Percentiles rank a stretch among this genome's conserved stretches.
Evolutionary conservation across 345 rosid genomes (phyloP).

Genomic region (Heritiera littoralis): DNA sequence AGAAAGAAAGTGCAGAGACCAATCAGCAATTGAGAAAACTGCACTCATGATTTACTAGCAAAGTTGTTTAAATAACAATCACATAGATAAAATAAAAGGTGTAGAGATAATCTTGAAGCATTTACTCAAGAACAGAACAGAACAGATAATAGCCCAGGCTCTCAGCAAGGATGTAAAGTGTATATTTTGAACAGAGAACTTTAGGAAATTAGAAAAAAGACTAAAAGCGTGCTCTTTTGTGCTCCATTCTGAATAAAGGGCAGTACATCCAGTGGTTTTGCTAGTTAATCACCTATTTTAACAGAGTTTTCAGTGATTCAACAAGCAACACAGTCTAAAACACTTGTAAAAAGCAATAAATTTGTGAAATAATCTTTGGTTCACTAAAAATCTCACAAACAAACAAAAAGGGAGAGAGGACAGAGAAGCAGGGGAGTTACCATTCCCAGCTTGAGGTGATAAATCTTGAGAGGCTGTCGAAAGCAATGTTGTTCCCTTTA

Average conservation of each 20-base stretch:
- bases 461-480: slow-evolving; percentile 35
- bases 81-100: neutral
- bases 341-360: neutral
- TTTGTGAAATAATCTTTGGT: neutral
- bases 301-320: neutral
- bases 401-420: neutral
- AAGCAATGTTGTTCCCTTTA: slow-evolving; percentile 39
- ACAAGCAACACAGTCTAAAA: neutral
- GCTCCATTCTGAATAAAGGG: neutral
- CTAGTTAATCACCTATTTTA: neutral
- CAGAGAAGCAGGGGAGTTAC: slow-evolving; percentile 32
- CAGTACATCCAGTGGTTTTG: neutral
- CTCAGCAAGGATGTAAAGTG: neutral
- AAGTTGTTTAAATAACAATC: slow-evolving; percentile 7
- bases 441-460: slow-evolving; percentile 38
- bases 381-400: slow-evolving; percentile 3
- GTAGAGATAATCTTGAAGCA: neutral
- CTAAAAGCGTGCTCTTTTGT: neutral
- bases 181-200: slow-evolving; percentile 1
- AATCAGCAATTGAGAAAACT: slow-evolving; percentile 9
- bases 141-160: neutral
- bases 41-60: slow-evolving; percentile 1
- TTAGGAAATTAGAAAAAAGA: neutral
- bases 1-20: slow-evolving; percentile 28
- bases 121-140: slow-evolving; percentile 5